Base-by-base conservation (phyloP, 2,329 filamentous ascomycete genomes). In the Beauveria pseudobassiana region DNA sequence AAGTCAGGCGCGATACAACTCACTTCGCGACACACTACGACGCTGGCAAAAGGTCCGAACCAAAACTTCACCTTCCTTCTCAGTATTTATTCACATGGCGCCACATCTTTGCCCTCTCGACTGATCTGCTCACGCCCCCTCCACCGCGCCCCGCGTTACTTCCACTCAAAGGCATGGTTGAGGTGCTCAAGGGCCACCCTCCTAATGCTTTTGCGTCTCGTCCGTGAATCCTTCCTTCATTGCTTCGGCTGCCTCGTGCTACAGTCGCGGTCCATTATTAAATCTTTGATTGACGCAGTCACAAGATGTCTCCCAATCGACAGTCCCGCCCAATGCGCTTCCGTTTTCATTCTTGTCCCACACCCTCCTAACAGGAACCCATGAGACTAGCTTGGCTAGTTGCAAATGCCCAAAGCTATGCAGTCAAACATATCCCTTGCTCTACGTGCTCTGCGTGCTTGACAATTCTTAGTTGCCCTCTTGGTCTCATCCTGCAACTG, bases 71-170 rank as follows among this genome's bases (percentile, higher is more conserved):
- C 51, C 18, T 52, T 52, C 4, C 38, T 28, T 26, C 42, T 57
- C 28, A 48, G 54, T 55, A 43, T 46, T 56, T 45, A 43, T 46
- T 56, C 10, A 14, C 34, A 58, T 42, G 22, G 55, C 46, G 45
- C 55, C 45, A 49, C 55, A 58, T 51, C 56, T 50, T 49, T 43
- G 34, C 56, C 34, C 45, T 59, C 34, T 58, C 14, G 28, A 26
- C 55, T 48, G 55, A 52, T 52, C 48, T 45, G 26, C 24, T 30
- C 48, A 59, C 57, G 18, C 57, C 57, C 52, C 34, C 46, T 24
- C 54, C 43, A 38, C 45, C 28, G 9, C 43, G 43, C 43, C 43
- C 43, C 54, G 45, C 42, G 42, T 38, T 48, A 46, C 53, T 42
- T 56, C 40, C 53, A 56, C 53, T 42, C 30, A 24, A 18, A 20